Conservation (phyloP, 148 eudicot genomes). For the Cornus kousa region DNA sequence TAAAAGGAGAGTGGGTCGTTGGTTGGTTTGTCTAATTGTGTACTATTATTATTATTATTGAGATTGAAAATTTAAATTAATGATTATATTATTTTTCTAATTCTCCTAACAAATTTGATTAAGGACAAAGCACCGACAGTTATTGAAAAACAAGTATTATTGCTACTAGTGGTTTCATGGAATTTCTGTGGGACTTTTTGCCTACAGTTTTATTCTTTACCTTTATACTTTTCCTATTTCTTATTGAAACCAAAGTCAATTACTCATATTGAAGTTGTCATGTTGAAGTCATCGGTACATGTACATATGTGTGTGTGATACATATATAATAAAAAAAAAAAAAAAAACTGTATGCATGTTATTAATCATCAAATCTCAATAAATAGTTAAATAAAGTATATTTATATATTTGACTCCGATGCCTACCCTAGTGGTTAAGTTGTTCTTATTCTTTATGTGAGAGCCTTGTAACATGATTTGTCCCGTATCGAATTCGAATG, state of each 20-base stretch:
- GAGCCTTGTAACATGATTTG: too few species aligned
- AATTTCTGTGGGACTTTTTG: background rate
- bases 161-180: background rate
- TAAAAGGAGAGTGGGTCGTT: background rate
- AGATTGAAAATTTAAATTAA: background rate
- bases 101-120: conserved; percentile 5
- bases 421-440: too few species aligned
- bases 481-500: too few species aligned
- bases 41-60: background rate
- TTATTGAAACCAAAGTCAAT: background rate
- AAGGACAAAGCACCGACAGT: conserved; percentile 14
- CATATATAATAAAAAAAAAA: too few species aligned
- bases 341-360: too few species aligned
- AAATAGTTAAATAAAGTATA: too few species aligned
- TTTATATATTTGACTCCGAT: too few species aligned
- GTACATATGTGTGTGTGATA: too few species aligned
- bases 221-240: background rate
- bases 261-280: background rate
- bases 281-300: too few species aligned
- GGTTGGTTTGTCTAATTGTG: conserved; percentile 1
- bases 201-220: background rate
- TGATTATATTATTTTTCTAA: background rate
- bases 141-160: background rate
- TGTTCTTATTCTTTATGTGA: too few species aligned
- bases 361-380: too few species aligned